phyloP scores from a whole-genome alignment of 1,284 basidiomycete genomes.

The Malassezia restricta region DNA sequence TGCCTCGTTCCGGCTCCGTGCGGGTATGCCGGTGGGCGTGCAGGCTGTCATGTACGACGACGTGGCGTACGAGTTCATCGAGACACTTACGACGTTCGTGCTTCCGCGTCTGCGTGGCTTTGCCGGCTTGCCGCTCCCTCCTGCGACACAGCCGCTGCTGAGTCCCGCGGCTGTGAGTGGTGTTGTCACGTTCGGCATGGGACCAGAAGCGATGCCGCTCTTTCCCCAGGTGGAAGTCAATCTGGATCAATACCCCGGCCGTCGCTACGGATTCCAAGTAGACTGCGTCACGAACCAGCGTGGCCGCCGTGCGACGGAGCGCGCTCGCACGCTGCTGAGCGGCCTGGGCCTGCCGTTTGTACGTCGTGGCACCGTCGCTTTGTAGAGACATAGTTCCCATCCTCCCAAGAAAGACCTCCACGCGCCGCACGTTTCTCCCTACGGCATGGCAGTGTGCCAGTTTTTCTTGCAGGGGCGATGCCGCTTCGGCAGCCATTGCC shows the following conservation, averaged over 20 bases:
- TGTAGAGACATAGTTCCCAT: not conserved
- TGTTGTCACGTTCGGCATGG: constrained; percentile 76
- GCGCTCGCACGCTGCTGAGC: constrained; percentile 34
- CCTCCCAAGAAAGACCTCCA: too few species aligned
- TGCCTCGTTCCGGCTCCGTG: constrained; percentile 70
- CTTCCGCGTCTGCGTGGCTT: constrained; percentile 84
- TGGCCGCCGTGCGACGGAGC: constrained; percentile 35
- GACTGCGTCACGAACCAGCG: constrained; percentile 44
- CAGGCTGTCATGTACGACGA: constrained; percentile 81
- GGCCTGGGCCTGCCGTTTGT: constrained; percentile 43
- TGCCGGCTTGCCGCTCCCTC: constrained; percentile 63
- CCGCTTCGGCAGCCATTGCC: constrained; percentile 13
- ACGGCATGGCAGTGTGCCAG: constrained; percentile 15
- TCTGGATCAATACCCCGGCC: constrained; percentile 41
- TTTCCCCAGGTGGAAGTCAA: constrained; percentile 57
- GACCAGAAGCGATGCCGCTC: constrained; percentile 68
- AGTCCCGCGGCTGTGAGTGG: constrained; percentile 63
- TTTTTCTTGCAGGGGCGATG: constrained; percentile 16
- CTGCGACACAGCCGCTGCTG: constrained; percentile 44
- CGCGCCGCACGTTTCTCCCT: not conserved
- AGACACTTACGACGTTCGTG: constrained; percentile 80
- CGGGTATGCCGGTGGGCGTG: constrained; percentile 69
- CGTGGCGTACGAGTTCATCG: constrained; percentile 86
- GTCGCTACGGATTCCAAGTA: constrained; percentile 39
- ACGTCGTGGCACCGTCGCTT: constrained; percentile 20